Evolutionary conservation across 129 eudicot genomes (phyloP), one percentile per base, ranked within the genome.

Genomic region (Flaveria bidentis): DNA sequence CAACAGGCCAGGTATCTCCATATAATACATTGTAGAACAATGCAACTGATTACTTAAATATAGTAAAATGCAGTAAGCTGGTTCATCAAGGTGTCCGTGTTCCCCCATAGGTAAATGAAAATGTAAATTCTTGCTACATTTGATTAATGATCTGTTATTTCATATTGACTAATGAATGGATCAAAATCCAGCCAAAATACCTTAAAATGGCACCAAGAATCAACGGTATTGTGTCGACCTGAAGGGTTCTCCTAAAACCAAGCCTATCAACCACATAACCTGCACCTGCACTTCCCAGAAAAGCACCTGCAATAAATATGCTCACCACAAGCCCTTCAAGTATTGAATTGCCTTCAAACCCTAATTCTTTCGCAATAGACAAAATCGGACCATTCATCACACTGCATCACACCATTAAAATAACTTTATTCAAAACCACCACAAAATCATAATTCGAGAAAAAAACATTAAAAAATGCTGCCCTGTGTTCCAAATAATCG

Each of bases 251-350:
- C 55, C 92, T 86, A 78, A 86, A 91, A 44, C 97, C 97, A 67
- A 91, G 84, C 70, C 81, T 82, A 76, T 91, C 97, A 84, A 87
- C 90, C 39, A 91, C 69, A 15, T 81, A 84, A 84, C 92, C 92
- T 20, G 87, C 87, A 53, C 87, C 73, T 47, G 88, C 77, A 83
- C 97, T 85, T 78, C 97, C 97, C n/a, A 91, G n/a, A 87, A 91
- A 91, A 66, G 97, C 97, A 68, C 97, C 97, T 23, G 87, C 94
- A 51, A 91, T 88, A 69, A 91, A 91, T 79, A 91, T 91, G 88
- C 97, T 91, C 68, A 91, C 96, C 50, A 91, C 97, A 75, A 91
- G 88, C 61, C 97, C 97, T 75, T 91, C 97, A 17, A 91, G 88
- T 77, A 91, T 71, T 42, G 97, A 84, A 78, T 91, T 85, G 17